Conservation (phyloP, 805 yeast species). For the Suhomyces xylopsoci region DNA sequence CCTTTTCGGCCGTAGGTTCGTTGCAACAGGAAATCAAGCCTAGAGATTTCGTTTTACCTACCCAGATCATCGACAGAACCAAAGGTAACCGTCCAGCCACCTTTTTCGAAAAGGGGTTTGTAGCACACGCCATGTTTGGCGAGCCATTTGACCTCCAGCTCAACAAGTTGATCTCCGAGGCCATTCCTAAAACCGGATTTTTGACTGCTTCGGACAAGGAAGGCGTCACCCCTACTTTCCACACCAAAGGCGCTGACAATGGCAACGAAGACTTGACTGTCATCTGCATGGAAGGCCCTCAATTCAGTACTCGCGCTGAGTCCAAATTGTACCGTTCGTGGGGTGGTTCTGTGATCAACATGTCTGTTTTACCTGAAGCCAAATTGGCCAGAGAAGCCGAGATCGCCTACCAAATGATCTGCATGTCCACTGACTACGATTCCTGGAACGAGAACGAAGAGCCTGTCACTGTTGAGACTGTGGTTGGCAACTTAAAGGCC, state of each 20-base stretch:
- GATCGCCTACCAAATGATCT: slow-evolving; percentile 93
- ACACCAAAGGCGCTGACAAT: slow-evolving; percentile 57
- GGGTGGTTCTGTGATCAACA: slow-evolving; percentile 95
- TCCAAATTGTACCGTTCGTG: slow-evolving; percentile 78
- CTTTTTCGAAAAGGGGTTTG: slow-evolving; percentile 88
- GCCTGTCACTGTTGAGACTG: slow-evolving; percentile 97
- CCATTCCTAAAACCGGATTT: slow-evolving; percentile 41
- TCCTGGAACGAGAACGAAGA: slow-evolving; percentile 97
- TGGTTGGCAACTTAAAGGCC: slow-evolving; percentile 84
- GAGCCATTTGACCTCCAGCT: slow-evolving; percentile 87
- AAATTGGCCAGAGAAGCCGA: slow-evolving; percentile 97
- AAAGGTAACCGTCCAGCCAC: slow-evolving; percentile 91
- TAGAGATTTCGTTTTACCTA: slow-evolving; percentile 94
- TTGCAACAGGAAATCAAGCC: slow-evolving; percentile 86
- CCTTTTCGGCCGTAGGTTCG: slow-evolving; percentile 96
- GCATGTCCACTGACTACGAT: slow-evolving; percentile 99
- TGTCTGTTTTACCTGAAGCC: slow-evolving; percentile 97
- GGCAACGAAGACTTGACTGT: slow-evolving; percentile 72
- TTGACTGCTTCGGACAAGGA: slow-evolving; percentile 50
- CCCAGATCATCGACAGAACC: slow-evolving; percentile 94
- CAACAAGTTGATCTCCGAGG: slow-evolving; percentile 59
- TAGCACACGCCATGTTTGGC: slow-evolving; percentile 96
- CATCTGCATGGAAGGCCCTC: slow-evolving; percentile 99
- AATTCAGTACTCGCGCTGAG: slow-evolving; percentile 95
- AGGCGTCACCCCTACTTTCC: slow-evolving; percentile 47